These are phyloP conservation scores for Trichoderma reesei DNA, from an alignment of 495 filamentous ascomycete species.

Conservation along the genomic window DNA sequence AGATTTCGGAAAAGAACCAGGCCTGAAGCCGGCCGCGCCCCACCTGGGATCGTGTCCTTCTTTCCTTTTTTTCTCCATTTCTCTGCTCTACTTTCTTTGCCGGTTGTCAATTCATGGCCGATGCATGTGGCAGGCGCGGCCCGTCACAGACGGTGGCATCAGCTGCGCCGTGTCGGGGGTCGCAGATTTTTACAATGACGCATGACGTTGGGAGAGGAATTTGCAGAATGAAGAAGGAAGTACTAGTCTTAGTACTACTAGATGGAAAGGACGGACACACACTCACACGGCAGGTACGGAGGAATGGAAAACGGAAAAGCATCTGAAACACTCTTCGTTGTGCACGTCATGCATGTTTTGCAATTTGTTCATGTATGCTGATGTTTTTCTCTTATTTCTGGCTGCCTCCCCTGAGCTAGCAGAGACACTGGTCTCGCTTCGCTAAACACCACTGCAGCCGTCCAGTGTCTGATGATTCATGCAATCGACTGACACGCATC, in stretches of 20 bases:
- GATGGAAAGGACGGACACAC: neutral
- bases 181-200: neutral
- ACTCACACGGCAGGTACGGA: too few relatives aligned
- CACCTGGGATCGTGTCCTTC: neutral
- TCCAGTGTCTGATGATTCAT: neutral
- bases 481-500: too few relatives aligned
- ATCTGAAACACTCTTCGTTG: too few relatives aligned
- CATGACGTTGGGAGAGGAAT: neutral
- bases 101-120: neutral
- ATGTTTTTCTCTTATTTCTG: neutral
- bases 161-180: neutral
- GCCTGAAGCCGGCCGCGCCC: neutral
- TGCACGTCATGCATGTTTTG: too few relatives aligned
- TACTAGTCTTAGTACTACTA: too few relatives aligned
- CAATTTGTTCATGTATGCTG: too few relatives aligned
- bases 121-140: neutral
- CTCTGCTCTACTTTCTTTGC: too few relatives aligned
- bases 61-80: neutral
- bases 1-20: neutral
- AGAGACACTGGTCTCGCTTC: conserved; percentile 4
- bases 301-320: neutral
- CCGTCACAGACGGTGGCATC: neutral
- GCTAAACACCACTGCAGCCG: neutral
- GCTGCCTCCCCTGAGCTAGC: neutral
- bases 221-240: neutral